phyloP scores from a whole-genome alignment of 2,329 filamentous ascomycete species.

The Zymoseptoria crescenta region DNA sequence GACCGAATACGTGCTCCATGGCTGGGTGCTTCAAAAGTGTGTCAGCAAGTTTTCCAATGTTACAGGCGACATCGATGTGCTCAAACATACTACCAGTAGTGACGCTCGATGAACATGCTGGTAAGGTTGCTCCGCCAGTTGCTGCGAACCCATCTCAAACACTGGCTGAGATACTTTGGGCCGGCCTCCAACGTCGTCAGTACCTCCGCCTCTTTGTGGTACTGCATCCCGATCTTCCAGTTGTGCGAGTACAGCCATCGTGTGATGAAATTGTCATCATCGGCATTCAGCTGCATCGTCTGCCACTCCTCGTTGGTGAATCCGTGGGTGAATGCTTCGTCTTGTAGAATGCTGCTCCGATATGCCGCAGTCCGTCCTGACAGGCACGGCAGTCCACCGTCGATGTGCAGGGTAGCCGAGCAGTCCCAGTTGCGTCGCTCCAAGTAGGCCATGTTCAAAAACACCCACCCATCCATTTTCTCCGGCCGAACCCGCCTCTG shows the following conservation, averaged over 20 bases:
- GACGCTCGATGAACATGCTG: constrained; percentile 72
- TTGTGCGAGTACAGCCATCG: constrained; percentile 87
- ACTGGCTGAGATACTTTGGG: constrained; percentile 84
- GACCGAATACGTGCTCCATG: constrained; percentile 88
- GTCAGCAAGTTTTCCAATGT: constrained; percentile 3
- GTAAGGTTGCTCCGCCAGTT: constrained; percentile 98
- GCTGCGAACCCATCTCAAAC: constrained; percentile 88
- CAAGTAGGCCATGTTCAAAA: constrained; percentile 84
- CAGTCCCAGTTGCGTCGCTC: constrained; percentile 95
- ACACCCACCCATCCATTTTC: constrained; percentile 65
- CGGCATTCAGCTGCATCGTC: constrained; percentile 83
- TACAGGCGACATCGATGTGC: not conserved
- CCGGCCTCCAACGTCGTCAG: constrained; percentile 89
- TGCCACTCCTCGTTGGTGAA: constrained; percentile 89
- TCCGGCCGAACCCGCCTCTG: constrained; percentile 71
- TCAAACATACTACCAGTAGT: constrained; percentile 74
- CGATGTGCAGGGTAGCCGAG: constrained; percentile 87
- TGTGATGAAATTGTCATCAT: constrained; percentile 97
- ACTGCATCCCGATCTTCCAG: constrained; percentile 94
- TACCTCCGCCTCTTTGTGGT: constrained; percentile 82
- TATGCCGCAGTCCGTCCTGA: constrained; percentile 91
- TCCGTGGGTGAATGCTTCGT: constrained; percentile 74
- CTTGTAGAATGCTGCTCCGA: constrained; percentile 77
- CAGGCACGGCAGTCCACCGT: constrained; percentile 94
- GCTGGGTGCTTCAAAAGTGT: constrained; percentile 60